Base-by-base conservation (phyloP, 768 basidiomycete species). In the Boletus tomentosulus region DNA sequence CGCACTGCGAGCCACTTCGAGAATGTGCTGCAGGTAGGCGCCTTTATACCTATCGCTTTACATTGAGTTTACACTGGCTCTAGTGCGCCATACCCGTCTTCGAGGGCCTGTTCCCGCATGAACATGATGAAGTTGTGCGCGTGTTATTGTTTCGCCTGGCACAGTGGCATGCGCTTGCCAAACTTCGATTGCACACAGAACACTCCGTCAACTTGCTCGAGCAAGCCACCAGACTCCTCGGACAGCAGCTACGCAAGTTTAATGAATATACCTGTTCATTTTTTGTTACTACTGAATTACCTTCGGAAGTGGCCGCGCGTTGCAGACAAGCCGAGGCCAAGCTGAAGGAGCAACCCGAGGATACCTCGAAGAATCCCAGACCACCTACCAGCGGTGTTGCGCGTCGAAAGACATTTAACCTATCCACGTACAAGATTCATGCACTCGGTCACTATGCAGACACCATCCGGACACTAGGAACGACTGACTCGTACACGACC, bases 1-100 rank as follows among this genome's bases (percentile, higher is more conserved):
- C 51, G 71, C 2, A 69, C 72, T 10, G 77, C 67, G 1, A 57
- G 71, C 0, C 72, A 78, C 44, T 78, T 72, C 47, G 73, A 78
- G 48, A 74, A 79, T 35, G 52, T 77, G 1, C 58, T 79, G 0
- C 77, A 78, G 68, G 78, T 60, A 8, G 16, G 37, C n/a, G 7
- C 16, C 6, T 4, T 37, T n/a, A 15, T 9, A 16, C 30, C 5
- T n/a, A 13, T 16, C 15, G 2, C 3, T 4, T 9, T 10, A n/a
- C 8, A 2, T 31, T 31, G 30, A 27, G 2, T 8, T 45, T 7
- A 16, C 39, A n/a, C 16, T 3, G 1, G 7, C 12, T 22, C 2
- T 50, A 75, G 73, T 75, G 73, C 28, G 19, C 60, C 0, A 68
- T 74, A 0, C 72, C 73, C 0, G 56, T 49, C 3, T 61, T 74